Conservation (phyloP, 495 filamentous ascomycete genomes). For the Hyaloscypha hepaticicola region DNA sequence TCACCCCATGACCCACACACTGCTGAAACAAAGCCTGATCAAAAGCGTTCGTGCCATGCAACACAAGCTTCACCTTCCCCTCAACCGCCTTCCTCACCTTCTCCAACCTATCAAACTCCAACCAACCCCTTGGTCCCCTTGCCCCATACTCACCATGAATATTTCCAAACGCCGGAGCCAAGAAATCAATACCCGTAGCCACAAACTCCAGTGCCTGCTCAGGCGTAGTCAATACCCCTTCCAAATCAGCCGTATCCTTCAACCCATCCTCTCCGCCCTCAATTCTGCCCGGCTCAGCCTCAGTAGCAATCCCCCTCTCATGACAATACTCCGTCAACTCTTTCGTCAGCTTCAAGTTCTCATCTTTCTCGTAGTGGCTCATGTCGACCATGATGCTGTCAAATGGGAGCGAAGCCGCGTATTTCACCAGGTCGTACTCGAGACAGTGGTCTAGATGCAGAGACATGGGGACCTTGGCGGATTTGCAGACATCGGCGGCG, state of each 20-base stretch:
- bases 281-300: conserved; percentile 80
- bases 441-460: conserved; percentile 78
- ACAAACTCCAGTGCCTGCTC: conserved; percentile 78
- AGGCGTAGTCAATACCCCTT: conserved; percentile 72
- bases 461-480: conserved; percentile 66
- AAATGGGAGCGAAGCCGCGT: conserved; percentile 45
- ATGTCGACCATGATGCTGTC: conserved; percentile 85
- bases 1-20: conserved; percentile 21
- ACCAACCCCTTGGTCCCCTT: conserved; percentile 51
- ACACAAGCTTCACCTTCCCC: conserved; percentile 22
- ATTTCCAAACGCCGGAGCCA: conserved; percentile 84
- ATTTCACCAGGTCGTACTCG: conserved; percentile 60
- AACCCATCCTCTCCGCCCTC: conserved; percentile 86
- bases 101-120: conserved; percentile 26
- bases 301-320: conserved; percentile 70
- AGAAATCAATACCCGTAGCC: conserved; percentile 75
- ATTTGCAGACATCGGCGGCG: conserved; percentile 58
- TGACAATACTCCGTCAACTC: conserved; percentile 73
- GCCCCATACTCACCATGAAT: conserved; percentile 83
- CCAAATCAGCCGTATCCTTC: conserved; percentile 70
- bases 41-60: conserved; percentile 30
- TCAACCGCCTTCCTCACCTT: conserved; percentile 23
- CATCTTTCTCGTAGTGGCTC: conserved; percentile 78
- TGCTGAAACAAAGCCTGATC: conserved; percentile 23
- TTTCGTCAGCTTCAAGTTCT: conserved; percentile 70